Percentiles rank a stretch among this genome's conserved stretches.
Evolutionary conservation across 345 rosid genomes (phyloP).

Genomic region (Dipteronia sinensis): DNA sequence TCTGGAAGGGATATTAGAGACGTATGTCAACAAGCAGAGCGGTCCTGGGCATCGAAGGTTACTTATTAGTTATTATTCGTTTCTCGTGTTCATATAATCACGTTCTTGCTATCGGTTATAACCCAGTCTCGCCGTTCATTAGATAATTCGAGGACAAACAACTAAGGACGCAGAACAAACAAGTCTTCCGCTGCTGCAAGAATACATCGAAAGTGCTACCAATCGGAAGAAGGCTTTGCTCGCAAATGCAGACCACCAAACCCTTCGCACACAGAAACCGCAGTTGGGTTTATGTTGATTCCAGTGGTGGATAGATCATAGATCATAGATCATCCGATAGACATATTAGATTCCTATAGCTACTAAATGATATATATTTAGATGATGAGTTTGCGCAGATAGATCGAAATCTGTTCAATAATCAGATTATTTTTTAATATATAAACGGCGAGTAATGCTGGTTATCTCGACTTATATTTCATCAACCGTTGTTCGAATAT

Average conservation of each 20-base stretch:
- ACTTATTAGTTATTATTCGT: not conserved
- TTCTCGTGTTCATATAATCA: not conserved
- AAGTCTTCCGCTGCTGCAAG: conserved; percentile 65
- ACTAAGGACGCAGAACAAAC: conserved; percentile 40
- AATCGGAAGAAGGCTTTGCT: conserved; percentile 51
- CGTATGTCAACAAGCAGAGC: conserved; percentile 91
- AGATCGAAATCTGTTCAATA: too few species aligned
- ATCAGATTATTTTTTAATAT: too few species aligned
- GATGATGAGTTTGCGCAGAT: too few species aligned
- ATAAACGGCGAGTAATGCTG: too few species aligned
- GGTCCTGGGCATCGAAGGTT: conserved; percentile 97
- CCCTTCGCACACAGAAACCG: conserved; percentile 35
- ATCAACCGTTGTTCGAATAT: too few species aligned
- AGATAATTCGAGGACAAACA: conserved; percentile 76
- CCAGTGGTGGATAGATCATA: not conserved
- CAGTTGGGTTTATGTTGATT: conserved; percentile 46
- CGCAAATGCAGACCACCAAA: conserved; percentile 36
- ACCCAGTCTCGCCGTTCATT: conserved; percentile 1
- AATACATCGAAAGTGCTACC: conserved; percentile 65
- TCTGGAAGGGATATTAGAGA: conserved; percentile 91
- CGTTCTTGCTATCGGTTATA: not conserved
- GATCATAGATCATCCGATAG: not conserved
- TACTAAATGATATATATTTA: not conserved
- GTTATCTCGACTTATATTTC: too few species aligned
- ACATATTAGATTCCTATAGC: not conserved